Conservation (phyloP, 345 rosid species). For the Aquilaria malaccensis region DNA sequence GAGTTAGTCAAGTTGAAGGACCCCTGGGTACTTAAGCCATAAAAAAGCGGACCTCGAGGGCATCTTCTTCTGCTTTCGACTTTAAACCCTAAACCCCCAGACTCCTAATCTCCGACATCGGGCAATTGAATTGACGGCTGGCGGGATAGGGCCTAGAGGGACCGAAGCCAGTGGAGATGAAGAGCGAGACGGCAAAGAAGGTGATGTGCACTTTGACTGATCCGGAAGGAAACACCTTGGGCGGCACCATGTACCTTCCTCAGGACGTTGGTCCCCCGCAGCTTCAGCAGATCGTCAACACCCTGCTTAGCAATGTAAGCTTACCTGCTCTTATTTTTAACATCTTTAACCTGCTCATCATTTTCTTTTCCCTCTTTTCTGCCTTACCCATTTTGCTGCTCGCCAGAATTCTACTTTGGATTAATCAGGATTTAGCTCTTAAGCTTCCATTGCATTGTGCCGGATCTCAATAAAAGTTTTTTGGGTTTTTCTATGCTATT, state of each 20-base stretch:
- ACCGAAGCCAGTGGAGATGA: neutral
- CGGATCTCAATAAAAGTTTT: neutral
- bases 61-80: too few species aligned
- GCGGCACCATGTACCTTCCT: constrained; percentile 76
- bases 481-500: neutral
- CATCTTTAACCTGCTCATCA: neutral
- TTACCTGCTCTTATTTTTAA: too few species aligned
- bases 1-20: too few species aligned
- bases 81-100: too few species aligned
- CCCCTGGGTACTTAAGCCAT: too few species aligned
- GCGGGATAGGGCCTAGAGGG: too few species aligned
- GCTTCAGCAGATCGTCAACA: constrained; percentile 80
- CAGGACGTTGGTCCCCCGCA: constrained; percentile 75
- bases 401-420: neutral
- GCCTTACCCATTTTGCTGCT: neutral
- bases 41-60: too few species aligned
- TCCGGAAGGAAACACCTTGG: constrained; percentile 66
- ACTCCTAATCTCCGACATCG: too few species aligned
- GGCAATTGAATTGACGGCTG: too few species aligned
- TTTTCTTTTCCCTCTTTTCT: neutral
- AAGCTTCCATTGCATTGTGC: too few species aligned
- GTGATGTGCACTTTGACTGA: constrained; percentile 82
- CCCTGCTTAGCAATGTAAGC: constrained; percentile 64
- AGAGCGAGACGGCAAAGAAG: constrained; percentile 31
- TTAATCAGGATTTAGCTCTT: neutral